Evolutionary conservation across 495 filamentous ascomycete genomes (phyloP), one percentile per base, ranked within the genome.

Genomic region (Letharia lupina): DNA sequence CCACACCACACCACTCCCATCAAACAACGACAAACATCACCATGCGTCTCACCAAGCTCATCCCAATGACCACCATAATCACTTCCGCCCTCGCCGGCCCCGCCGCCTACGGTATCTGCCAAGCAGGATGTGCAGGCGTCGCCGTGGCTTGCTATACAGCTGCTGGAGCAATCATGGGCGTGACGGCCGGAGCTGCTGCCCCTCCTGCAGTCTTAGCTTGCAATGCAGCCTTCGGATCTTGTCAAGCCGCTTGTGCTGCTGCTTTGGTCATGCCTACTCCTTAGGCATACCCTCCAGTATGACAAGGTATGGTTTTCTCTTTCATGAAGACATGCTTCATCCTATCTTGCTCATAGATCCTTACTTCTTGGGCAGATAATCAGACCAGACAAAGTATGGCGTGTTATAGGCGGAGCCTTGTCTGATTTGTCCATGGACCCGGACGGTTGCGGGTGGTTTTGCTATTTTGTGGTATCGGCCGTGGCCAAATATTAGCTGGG

Each of bases 111-210:
- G 81, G 77, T 0, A 63, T 80, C 20, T 84, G 82, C 56, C 81
- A 85, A 67, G 74, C 76, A 0, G 82, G 82, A 5, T 85, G 83
- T 59, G 70, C 81, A 0, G 62, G 61, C 0, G 69, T 85, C 0
- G 81, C 81, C 0, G 78, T 77, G 73, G 80, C 82, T 0, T 85
- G 83, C 65, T 85, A 85, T 65, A 16, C 63, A 2, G 81, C 79
- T n/a, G 83, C 77, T 5, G 82, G 83, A 0, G 71, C 69, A 41
- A 78, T 76, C 4, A 84, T 73, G 75, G 80, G 79, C 5, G 78
- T 78, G 12, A 80, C 76, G 13, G 20, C 71, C 0, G 81, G 73
- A 1, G 60, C 72, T 1, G 68, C 70, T 3, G 77, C 77, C 11
- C 78, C 82, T 0, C 75, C 80, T 2, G 70, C 75, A 0, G 66